Conservation (phyloP, 1,284 basidiomycete genomes). For the Melampsora occidentalis region DNA sequence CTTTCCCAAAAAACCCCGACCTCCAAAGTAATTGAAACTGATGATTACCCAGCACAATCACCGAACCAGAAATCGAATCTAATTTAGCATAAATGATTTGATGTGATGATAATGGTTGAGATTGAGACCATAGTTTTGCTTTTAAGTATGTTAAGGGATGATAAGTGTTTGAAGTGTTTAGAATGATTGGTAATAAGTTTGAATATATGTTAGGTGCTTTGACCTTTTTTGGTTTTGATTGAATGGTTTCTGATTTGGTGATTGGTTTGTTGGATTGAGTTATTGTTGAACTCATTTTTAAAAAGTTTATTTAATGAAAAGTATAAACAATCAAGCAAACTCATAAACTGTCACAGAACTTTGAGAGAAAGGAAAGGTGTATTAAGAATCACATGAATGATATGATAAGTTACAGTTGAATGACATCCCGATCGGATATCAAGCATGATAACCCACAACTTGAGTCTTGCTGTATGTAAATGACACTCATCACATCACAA, state of each 20-base stretch:
- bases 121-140: background rate
- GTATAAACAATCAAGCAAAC: no score
- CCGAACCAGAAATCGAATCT: conserved; percentile 61
- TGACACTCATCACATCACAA: no score
- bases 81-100: background rate
- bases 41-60: conserved; percentile 68
- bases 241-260: conserved; percentile 1
- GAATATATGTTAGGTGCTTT: background rate
- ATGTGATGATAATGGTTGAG: background rate
- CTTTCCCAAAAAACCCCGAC: conserved; percentile 95
- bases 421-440: no score
- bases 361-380: no score
- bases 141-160: background rate
- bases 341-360: no score
- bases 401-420: no score
- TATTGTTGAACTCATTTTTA: no score
- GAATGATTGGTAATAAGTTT: background rate
- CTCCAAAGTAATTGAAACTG: conserved; percentile 75
- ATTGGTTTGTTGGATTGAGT: background rate
- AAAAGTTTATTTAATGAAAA: no score
- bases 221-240: background rate
- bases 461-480: no score
- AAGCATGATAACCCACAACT: no score
- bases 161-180: background rate
- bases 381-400: no score